Evolutionary conservation across 768 basidiomycete species (phyloP).

Genomic region (Tylopilus intermedius): DNA sequence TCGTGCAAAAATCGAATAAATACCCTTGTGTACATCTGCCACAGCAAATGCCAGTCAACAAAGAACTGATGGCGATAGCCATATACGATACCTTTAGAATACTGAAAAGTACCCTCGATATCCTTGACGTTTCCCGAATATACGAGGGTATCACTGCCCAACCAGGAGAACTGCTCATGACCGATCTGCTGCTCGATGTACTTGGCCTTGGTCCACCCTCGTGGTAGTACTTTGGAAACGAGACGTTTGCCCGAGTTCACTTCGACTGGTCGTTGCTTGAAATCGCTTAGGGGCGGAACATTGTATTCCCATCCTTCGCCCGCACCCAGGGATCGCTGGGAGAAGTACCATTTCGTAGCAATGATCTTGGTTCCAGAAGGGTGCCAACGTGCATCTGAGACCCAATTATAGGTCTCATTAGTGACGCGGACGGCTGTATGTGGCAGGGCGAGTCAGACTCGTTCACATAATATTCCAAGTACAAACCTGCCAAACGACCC

Average conservation of each 20-base stretch:
- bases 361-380: constrained; percentile 57
- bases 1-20: constrained; percentile 64
- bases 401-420: constrained; percentile 71
- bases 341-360: constrained; percentile 79
- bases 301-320: constrained; percentile 71
- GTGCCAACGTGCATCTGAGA: constrained; percentile 68
- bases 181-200: constrained; percentile 72
- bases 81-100: constrained; percentile 56
- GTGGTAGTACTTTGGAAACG: constrained; percentile 52
- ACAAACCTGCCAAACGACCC: constrained; percentile 47
- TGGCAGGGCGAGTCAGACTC: constrained; percentile 5
- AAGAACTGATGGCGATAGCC: background rate
- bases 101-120: constrained; percentile 40
- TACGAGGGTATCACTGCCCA: constrained; percentile 51
- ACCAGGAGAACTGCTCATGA: constrained; percentile 67
- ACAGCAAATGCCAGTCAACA: background rate
- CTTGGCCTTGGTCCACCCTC: constrained; percentile 54
- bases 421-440: constrained; percentile 47
- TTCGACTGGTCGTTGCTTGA: constrained; percentile 24
- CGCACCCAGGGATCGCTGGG: constrained; percentile 56
- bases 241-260: constrained; percentile 47
- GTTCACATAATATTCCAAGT: background rate
- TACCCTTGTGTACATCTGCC: constrained; percentile 63
- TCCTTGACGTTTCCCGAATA: constrained; percentile 64
- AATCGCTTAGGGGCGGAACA: constrained; percentile 34